phyloP scores from a whole-genome alignment of 129 eudicot species.

The Saposhnikovia divaricata region DNA sequence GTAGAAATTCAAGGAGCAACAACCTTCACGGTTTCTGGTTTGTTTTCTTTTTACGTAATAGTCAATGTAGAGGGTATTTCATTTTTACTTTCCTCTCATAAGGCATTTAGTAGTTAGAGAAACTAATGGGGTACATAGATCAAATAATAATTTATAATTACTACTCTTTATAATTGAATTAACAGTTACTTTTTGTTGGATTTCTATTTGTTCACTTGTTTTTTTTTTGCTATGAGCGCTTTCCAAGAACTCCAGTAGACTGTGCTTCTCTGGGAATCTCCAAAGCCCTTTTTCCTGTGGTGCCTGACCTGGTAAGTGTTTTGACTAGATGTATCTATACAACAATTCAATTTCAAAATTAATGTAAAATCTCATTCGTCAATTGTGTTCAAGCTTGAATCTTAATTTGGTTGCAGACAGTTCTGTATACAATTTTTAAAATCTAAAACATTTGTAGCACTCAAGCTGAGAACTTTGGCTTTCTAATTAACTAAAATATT shows the following conservation, averaged over 20 bases:
- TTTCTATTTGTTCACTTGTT: conserved; percentile 4
- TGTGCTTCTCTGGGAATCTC: conserved; percentile 84
- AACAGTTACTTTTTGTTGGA: not conserved
- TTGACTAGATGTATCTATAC: not conserved
- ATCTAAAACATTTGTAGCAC: not conserved
- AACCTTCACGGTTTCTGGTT: conserved; percentile 85
- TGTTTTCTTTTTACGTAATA: conserved; percentile 8
- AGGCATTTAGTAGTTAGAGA: not conserved
- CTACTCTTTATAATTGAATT: not conserved
- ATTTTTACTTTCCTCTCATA: not conserved
- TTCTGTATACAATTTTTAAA: not conserved
- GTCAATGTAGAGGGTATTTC: not conserved
- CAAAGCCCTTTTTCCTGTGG: conserved; percentile 54
- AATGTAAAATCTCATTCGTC: not conserved
- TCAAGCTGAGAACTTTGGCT: not conserved
- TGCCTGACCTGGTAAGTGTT: conserved; percentile 76
- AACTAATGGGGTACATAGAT: not conserved
- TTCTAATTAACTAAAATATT: not conserved
- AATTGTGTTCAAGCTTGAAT: not conserved
- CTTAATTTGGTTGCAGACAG: not conserved
- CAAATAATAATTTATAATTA: not conserved
- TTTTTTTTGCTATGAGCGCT: no score
- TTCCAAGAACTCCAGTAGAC: conserved; percentile 88
- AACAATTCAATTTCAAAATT: not conserved
- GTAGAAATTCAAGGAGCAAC: conserved; percentile 69